phyloP scores from a whole-genome alignment of 2,329 filamentous ascomycete genomes.

The Aspergillus fischeri region DNA sequence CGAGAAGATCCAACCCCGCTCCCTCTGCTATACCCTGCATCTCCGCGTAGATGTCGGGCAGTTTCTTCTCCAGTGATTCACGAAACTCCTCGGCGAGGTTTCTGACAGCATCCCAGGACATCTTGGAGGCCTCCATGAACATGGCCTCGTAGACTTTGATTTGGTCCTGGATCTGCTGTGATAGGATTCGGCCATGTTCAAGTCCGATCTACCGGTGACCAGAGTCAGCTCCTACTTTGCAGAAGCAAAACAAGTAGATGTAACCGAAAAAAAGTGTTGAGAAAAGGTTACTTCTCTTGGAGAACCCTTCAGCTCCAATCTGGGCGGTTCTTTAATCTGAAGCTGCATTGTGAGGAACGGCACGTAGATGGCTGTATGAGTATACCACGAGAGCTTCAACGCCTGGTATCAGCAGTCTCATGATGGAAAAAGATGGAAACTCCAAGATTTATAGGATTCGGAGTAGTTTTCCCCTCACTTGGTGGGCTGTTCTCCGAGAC shows the following conservation, averaged over 20 bases:
- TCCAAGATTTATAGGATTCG: background rate
- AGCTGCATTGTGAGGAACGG: constrained; percentile 44
- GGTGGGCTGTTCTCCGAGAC: background rate
- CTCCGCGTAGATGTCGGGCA: constrained; percentile 40
- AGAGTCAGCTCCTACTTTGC: background rate
- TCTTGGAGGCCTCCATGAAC: constrained; percentile 45
- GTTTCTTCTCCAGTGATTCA: constrained; percentile 36
- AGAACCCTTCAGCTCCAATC: constrained; percentile 21
- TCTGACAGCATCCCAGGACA: constrained; percentile 46
- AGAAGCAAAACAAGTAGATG: background rate
- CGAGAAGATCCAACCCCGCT: constrained; percentile 43
- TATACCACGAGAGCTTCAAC: background rate
- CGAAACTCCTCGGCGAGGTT: constrained; percentile 47
- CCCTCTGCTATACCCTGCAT: constrained; percentile 54
- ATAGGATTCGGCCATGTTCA: constrained; percentile 43
- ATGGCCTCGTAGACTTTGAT: constrained; percentile 47
- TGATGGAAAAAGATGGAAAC: background rate
- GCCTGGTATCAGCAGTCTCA: background rate
- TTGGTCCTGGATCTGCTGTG: constrained; percentile 37
- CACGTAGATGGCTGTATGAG: background rate
- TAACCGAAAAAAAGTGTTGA: background rate
- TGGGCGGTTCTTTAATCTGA: constrained; percentile 15
- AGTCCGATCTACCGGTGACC: constrained; percentile 42
- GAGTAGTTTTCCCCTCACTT: background rate
- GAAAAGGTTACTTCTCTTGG: constrained; percentile 21